These are phyloP conservation scores for Cystofilobasidium bisporidii DNA, from an alignment of 768 basidiomycete species.

Conservation along the genomic window DNA sequence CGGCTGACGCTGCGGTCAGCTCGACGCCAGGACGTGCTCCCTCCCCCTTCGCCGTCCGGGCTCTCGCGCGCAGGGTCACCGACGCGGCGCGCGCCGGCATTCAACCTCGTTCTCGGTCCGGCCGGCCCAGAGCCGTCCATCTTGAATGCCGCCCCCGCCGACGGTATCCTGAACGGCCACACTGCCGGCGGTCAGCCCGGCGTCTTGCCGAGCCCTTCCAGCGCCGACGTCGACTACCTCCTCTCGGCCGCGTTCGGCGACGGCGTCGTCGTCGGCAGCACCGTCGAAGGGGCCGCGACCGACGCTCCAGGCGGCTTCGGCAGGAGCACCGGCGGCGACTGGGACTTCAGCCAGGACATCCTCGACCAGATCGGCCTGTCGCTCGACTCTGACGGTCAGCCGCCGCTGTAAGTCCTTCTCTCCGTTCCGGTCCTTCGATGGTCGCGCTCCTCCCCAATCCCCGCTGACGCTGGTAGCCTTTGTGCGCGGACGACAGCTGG, in stretches of 20 bases:
- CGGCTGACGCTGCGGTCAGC: constrained; percentile 70
- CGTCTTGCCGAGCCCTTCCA: no score
- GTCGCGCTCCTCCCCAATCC: no score
- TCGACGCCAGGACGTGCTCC: constrained; percentile 40
- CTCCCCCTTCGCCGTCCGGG: constrained; percentile 43
- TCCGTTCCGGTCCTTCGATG: neutral
- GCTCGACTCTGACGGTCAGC: neutral
- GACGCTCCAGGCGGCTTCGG: no score
- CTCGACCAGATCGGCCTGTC: neutral
- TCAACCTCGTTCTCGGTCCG: no score
- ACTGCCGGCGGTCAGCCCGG: no score
- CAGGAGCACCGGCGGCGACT: constrained; percentile 5
- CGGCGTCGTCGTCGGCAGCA: neutral
- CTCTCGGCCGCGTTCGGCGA: neutral
- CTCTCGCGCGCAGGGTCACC: no score
- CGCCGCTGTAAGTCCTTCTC: constrained; percentile 1
- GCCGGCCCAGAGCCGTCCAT: no score
- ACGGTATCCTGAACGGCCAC: no score
- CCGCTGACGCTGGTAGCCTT: neutral
- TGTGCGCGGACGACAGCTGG: neutral
- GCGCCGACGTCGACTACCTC: no score
- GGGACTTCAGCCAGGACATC: neutral
- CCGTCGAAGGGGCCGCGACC: no score
- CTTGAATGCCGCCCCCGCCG: no score
- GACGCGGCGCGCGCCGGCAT: constrained; percentile 33